Percentiles rank a stretch among this genome's conserved stretches.
These are phyloP conservation scores for Leccinum sublutescens DNA, from an alignment of 768 basidiomycete species.

Conservation along the genomic window DNA sequence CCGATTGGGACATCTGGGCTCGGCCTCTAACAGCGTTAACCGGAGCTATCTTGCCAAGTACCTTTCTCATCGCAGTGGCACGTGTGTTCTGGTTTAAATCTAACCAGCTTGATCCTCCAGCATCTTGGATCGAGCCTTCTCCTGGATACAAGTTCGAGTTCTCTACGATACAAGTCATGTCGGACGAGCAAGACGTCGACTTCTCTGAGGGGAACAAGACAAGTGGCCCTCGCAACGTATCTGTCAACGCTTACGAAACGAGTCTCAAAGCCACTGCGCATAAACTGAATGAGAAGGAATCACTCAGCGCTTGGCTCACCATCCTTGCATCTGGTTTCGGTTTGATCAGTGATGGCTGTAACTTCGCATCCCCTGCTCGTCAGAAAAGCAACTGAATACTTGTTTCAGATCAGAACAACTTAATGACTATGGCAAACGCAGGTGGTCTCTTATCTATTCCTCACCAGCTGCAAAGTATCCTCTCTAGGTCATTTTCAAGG, in stretches of 20 bases:
- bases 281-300: constrained; percentile 37
- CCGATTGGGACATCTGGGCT: not conserved
- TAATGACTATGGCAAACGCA: constrained; percentile 70
- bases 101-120: not conserved
- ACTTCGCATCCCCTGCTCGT: constrained; percentile 12
- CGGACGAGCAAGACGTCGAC: constrained; percentile 16
- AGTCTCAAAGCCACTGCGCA: constrained; percentile 24
- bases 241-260: constrained; percentile 24
- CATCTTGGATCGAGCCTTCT: not conserved
- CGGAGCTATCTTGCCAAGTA: not conserved
- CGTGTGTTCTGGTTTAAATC: constrained; percentile 31
- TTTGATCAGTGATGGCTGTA: constrained; percentile 63
- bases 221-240: constrained; percentile 14
- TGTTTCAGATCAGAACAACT: constrained; percentile 59
- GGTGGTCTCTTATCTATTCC: constrained; percentile 7
- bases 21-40: constrained; percentile 5
- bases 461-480: constrained; percentile 10
- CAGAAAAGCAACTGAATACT: constrained; percentile 5
- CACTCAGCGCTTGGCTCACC: constrained; percentile 58
- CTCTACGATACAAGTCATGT: constrained; percentile 18
- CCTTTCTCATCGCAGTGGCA: constrained; percentile 9
- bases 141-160: not conserved
- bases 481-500: constrained; percentile 59
- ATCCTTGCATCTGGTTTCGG: constrained; percentile 65
- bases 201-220: constrained; percentile 10